Evolutionary conservation across 805 yeast genomes (phyloP).

Genomic region (Candida schatavii): DNA sequence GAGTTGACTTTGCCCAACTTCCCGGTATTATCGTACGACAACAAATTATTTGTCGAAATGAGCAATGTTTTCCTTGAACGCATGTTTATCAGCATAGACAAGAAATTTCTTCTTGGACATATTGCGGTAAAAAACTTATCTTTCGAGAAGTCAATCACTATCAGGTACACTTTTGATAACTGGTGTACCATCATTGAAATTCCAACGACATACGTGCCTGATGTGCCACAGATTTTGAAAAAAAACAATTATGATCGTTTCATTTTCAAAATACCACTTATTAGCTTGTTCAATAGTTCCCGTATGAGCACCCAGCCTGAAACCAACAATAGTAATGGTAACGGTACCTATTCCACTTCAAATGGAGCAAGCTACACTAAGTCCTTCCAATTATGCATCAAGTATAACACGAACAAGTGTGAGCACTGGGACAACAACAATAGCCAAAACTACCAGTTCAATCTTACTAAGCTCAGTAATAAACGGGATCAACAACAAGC

Average conservation of each 20-base stretch:
- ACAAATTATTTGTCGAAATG: conserved; percentile 34
- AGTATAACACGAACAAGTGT: conserved; percentile 44
- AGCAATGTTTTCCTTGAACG: conserved; percentile 61
- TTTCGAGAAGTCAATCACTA: conserved; percentile 63
- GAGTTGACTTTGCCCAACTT: conserved; percentile 41
- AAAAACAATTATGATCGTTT: conserved; percentile 66
- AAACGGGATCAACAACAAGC: conserved; percentile 1
- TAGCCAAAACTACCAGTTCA: conserved; percentile 54
- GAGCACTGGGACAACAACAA: conserved; percentile 82
- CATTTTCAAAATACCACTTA: conserved; percentile 57
- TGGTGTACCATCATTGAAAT: conserved; percentile 78
- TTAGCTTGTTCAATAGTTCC: conserved; percentile 35
- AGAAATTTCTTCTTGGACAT: conserved; percentile 61
- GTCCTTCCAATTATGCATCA: conserved; percentile 51
- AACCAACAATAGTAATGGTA: conserved; percentile 5
- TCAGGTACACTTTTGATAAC: conserved; percentile 71
- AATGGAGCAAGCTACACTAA: conserved; percentile 17
- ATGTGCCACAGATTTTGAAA: conserved; percentile 48
- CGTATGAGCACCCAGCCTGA: conserved; percentile 10
- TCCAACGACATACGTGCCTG: conserved; percentile 58
- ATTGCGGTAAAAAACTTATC: conserved; percentile 75
- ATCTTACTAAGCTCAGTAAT: conserved; percentile 26
- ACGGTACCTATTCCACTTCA: no score
- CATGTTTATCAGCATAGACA: conserved; percentile 56
- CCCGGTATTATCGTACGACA: conserved; percentile 45